Evolutionary conservation across 2,329 filamentous ascomycete genomes (phyloP), one percentile per base, ranked within the genome.

Genomic region (Neofusicoccum kwambonambiense): DNA sequence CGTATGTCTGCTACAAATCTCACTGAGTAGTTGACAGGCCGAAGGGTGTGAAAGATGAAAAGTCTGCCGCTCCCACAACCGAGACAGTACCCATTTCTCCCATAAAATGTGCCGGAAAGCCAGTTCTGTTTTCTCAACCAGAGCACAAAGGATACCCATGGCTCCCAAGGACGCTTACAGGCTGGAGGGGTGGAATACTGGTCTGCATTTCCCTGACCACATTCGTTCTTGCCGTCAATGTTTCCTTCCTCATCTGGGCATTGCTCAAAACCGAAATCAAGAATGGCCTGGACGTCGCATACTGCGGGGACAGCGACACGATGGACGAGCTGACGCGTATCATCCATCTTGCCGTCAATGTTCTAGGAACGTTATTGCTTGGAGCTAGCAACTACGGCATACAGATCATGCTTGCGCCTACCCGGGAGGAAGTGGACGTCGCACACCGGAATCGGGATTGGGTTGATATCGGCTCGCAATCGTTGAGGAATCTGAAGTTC

Each of bases 381-480:
- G 4, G 27, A 7, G 19, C 60, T 9, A 50, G 44, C 15, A 62
- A 52, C 35, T 42, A 50, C 31, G 39, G 42, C 35, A 41, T 51
- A 45, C 60, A 62, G 17, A 35, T 50, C 12, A 31, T 62, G 27
- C 9, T 50, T 5, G 60, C 45, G 11, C 60, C 60, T 2, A 62
- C 60, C 17, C 19, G 60, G 22, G 45, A 35, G 42, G 60, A 62
- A 13, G 45, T 62, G 3, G 60, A 62, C 37, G 9, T 13, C 4
- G n/a, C n/a, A 1, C 60, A 62, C 15, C n/a, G 9, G 6, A 39
- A 41, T 2, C 6, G 34, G 4, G 72, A 68, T 12, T 81, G 78
- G 77, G 70, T 84, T 1, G 78, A 81, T 37, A 79, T 84, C 52
- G 82, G 84, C 0, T 69, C 82, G 2, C 72, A 77, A 6, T 81